A percentile compares a stretch with the other conserved stretches of the same genome.
These are phyloP conservation scores for Ilyonectria destructans DNA, from an alignment of 2,329 filamentous ascomycete species.

Conservation along the genomic window DNA sequence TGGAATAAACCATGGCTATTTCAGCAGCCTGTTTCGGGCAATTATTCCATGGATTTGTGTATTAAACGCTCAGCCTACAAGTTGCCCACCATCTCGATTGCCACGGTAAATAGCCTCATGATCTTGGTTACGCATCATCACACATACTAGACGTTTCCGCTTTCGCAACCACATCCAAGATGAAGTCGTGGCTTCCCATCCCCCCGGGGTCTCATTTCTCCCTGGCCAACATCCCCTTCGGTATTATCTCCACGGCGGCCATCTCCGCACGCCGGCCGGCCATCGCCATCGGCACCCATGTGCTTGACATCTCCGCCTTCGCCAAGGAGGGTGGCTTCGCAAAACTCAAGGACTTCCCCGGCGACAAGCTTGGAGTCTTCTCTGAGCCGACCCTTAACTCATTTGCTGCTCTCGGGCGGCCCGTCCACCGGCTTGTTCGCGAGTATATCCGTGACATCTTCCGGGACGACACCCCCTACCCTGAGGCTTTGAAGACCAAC, in stretches of 20 bases:
- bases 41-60: conserved; percentile 15
- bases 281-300: conserved; percentile 80
- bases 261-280: conserved; percentile 74
- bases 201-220: conserved; percentile 57
- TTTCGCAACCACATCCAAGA: conserved; percentile 11
- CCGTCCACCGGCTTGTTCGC: conserved; percentile 79
- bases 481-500: conserved; percentile 56
- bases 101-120: conserved; percentile 14
- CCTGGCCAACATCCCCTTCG: conserved; percentile 86
- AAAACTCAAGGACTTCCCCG: conserved; percentile 44
- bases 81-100: not conserved
- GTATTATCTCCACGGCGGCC: conserved; percentile 78
- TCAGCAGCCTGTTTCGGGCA: conserved; percentile 18
- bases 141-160: not conserved
- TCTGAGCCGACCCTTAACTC: conserved; percentile 51
- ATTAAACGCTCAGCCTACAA: conserved; percentile 14
- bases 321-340: conserved; percentile 61
- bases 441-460: conserved; percentile 75
- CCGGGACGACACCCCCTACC: conserved; percentile 66
- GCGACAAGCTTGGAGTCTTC: conserved; percentile 49
- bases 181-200: conserved; percentile 46
- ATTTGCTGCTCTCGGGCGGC: conserved; percentile 70
- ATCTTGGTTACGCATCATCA: conserved; percentile 1
- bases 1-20: conserved; percentile 8
- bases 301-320: conserved; percentile 78